These are phyloP conservation scores for Spergularia bocconei DNA, from an alignment of 148 eudicot species.

Conservation along the genomic window DNA sequence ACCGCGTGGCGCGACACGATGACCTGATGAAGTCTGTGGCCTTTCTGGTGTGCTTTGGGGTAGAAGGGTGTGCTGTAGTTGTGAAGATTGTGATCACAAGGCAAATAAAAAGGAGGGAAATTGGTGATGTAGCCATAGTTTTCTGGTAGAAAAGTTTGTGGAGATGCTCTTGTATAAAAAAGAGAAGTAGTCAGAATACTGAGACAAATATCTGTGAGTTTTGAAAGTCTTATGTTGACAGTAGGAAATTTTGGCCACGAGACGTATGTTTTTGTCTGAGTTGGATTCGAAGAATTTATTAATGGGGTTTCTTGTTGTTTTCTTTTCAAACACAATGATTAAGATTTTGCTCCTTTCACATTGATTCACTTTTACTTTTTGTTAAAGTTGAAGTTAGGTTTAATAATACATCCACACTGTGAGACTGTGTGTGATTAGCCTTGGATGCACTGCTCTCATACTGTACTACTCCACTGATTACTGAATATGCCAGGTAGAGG, in stretches of 20 bases:
- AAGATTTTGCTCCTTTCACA: not conserved
- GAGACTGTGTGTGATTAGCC: too few relatives aligned
- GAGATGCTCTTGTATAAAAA: not conserved
- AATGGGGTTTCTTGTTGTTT: not conserved
- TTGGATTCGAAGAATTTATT: not conserved
- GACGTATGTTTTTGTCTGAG: not conserved
- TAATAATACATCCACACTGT: too few relatives aligned
- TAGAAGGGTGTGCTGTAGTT: not conserved
- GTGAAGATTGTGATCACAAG: conserved; percentile 1
- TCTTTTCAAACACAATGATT: not conserved
- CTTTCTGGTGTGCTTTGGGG: conserved; percentile 11
- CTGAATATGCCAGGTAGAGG: too few relatives aligned
- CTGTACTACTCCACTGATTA: too few relatives aligned
- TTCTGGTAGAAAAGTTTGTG: not conserved
- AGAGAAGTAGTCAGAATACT: too few relatives aligned
- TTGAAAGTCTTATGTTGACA: not conserved
- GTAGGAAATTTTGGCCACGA: not conserved
- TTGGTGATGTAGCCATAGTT: conserved; percentile 20
- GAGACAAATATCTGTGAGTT: not conserved
- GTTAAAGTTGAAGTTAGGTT: not conserved
- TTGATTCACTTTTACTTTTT: conserved; percentile 2
- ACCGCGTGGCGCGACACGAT: conserved; percentile 57
- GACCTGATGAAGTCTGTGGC: conserved; percentile 46
- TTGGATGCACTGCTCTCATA: too few relatives aligned
- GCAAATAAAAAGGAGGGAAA: not conserved